Evolutionary conservation across 768 basidiomycete species (phyloP).

Genomic region (Tulasnella sp.): DNA sequence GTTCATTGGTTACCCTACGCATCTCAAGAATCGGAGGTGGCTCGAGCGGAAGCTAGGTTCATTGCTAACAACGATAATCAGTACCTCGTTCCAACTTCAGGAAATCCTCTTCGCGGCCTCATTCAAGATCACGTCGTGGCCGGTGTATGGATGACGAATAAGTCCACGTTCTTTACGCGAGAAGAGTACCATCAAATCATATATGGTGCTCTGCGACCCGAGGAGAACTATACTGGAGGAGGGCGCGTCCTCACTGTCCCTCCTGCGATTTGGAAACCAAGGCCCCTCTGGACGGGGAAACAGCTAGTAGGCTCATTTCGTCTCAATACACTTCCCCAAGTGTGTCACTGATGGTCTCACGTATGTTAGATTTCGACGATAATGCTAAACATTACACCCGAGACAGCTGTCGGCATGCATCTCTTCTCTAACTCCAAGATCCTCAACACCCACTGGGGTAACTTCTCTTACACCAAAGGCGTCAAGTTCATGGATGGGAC

Average conservation of each 20-base stretch:
- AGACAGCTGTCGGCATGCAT: slow-evolving; percentile 68
- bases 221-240: slow-evolving; percentile 51
- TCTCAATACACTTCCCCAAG: background rate
- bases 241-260: slow-evolving; percentile 71
- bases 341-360: slow-evolving; percentile 1
- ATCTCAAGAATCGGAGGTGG: slow-evolving; percentile 82
- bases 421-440: slow-evolving; percentile 82
- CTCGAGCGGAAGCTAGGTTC: slow-evolving; percentile 84
- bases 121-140: slow-evolving; percentile 99
- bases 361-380: slow-evolving; percentile 76
- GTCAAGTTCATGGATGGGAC: slow-evolving; percentile 31
- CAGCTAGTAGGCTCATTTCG: slow-evolving; percentile 58
- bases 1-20: too few species aligned
- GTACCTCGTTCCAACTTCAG: slow-evolving; percentile 97
- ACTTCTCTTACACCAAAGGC: slow-evolving; percentile 21
- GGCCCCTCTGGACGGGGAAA: slow-evolving; percentile 92
- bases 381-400: slow-evolving; percentile 82
- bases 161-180: slow-evolving; percentile 87
- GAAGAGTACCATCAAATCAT: slow-evolving; percentile 95
- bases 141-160: slow-evolving; percentile 98
- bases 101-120: slow-evolving; percentile 91
- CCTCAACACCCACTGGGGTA: slow-evolving; percentile 66
- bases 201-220: slow-evolving; percentile 87
- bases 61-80: slow-evolving; percentile 98
- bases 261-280: slow-evolving; percentile 86